Evolutionary conservation across 306 rosid species (phyloP), one percentile per base, ranked within the genome.

Genomic region (Cicer pinnatifidum): DNA sequence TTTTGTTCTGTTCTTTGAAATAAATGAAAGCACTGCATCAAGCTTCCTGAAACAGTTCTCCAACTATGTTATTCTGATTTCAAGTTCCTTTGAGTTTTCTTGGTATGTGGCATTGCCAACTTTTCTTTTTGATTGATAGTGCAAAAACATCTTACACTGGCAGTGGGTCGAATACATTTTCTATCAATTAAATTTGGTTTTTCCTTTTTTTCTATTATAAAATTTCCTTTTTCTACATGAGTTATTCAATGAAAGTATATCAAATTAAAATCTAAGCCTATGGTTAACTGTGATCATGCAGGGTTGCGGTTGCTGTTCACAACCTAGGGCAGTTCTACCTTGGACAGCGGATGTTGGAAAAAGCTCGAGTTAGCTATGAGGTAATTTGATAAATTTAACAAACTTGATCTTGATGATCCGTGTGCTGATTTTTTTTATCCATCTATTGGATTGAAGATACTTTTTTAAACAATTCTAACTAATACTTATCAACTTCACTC

Each of bases 281-380:
- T 59, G 66, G 44, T 11, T 59, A 78, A 59, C 71, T 79, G 16
- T 78, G 54, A 69, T 81, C 69, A 13, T 85, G 43, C 82, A 93
- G 98, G 59, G 90, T 93, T 78, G 94, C 85, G 51, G 83, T 87
- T 77, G 94, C 98, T 69, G 75, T 78, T 79, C 98, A 91, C 85
- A 93, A 93, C 86, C 88, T 93, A 62, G 98, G 94, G 23, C 96
- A 89, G 80, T 91, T 88, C 80, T 93, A 85, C 85, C 82, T 89
- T 39, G 89, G 81, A 41, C 97, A 81, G 81, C 70, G 84, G 79
- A 85, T 87, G 86, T 72, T 91, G 82, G 89, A 91, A 79, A 83
- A 89, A 72, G 97, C 98, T 61, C 70, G 44, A 39, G 54, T 53
- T 74, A 84, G 76, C 86, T 93, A 91, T 68, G 90, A 87, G 94